These are phyloP conservation scores for Sungouiella blattae DNA, from an alignment of 805 yeast genomes.

Conservation along the genomic window DNA sequence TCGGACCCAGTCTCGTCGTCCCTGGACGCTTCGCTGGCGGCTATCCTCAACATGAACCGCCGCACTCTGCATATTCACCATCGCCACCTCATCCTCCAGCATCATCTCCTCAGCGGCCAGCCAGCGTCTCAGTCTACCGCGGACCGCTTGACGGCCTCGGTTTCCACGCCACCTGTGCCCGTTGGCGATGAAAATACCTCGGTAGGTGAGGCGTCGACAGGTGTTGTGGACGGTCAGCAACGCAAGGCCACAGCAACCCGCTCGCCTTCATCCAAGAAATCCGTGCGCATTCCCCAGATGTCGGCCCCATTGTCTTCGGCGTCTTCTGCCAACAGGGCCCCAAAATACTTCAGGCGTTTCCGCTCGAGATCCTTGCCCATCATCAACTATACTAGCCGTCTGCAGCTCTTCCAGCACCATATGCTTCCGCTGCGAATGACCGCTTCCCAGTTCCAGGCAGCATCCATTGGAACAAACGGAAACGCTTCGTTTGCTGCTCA, in stretches of 20 bases:
- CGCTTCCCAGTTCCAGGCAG: conserved; percentile 10
- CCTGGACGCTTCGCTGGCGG: conserved; percentile 1
- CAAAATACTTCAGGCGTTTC: conserved; percentile 31
- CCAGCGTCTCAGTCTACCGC: conserved; percentile 8
- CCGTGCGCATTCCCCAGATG: conserved; percentile 7
- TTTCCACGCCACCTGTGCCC: conserved; percentile 1
- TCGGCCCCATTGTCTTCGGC: conserved; percentile 3
- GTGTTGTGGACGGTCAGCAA: not conserved
- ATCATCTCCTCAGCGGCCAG: conserved; percentile 18
- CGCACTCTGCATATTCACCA: conserved; percentile 8
- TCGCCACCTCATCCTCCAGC: conserved; percentile 19
- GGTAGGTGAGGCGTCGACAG: not conserved
- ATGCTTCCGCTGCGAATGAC: conserved; percentile 8
- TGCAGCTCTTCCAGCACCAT: conserved; percentile 13
- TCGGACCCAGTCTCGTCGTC: conserved; percentile 7
- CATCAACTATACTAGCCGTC: conserved; percentile 28
- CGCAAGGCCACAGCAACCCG: not conserved
- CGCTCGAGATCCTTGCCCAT: conserved; percentile 42
- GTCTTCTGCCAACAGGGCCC: conserved; percentile 16
- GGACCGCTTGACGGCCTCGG: conserved; percentile 7
- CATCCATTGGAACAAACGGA: conserved; percentile 4
- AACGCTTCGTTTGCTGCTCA: conserved; percentile 1
- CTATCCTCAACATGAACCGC: conserved; percentile 6
- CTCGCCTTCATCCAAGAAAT: conserved; percentile 9
- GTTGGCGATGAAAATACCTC: not conserved